Evolutionary conservation across 2,329 filamentous ascomycete species (phyloP), one percentile per base, ranked within the genome.

Genomic region (Pseudogymnoascus sp.): DNA sequence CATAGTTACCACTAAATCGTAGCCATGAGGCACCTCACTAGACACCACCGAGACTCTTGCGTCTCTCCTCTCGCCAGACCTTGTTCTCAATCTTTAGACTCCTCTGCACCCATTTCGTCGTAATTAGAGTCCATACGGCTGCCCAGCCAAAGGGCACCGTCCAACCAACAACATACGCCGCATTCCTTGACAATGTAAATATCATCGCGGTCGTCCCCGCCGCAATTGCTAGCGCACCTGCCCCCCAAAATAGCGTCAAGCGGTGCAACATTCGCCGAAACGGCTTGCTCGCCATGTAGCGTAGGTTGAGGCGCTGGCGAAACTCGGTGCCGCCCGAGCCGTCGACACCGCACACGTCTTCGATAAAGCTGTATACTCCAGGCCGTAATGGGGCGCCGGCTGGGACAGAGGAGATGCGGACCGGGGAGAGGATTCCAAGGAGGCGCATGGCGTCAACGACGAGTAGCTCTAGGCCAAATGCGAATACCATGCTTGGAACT

Each of bases 231-330:
- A 50, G 6, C 7, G 41, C 41, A 1, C 41, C 58, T 7, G 69
- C 59, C 30, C 76, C 78, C 80, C 80, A 82, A 67, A 81, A 82
- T 4, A 79, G 66, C 2, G 79, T 79, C 64, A 81, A 65, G 2
- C 77, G 73, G 61, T 80, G 75, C 58, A 82, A 70, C 78, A 82
- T 81, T 64, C 76, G 73, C 30, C 80, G 74, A 70, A 82, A 82
- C 20, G 75, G 71, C 67, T 80, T 78, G 67, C 77, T 79, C 2
- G 79, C 77, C 69, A 79, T 76, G 67, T 82, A 82, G 35, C 80
- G 73, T 37, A 75, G 68, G 66, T 81, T 80, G 34, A 82, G 71
- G 3, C 76, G 70, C 65, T 81, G 77, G 41, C 80, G 74, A 71
- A 78, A 82, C 60, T 77, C 77, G 5, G 78, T 81, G 6, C 78